Percentiles rank a stretch among this genome's conserved stretches.
Evolutionary conservation across 2,329 filamentous ascomycete species (phyloP).

Genomic region (Leptographium wingfieldii): DNA sequence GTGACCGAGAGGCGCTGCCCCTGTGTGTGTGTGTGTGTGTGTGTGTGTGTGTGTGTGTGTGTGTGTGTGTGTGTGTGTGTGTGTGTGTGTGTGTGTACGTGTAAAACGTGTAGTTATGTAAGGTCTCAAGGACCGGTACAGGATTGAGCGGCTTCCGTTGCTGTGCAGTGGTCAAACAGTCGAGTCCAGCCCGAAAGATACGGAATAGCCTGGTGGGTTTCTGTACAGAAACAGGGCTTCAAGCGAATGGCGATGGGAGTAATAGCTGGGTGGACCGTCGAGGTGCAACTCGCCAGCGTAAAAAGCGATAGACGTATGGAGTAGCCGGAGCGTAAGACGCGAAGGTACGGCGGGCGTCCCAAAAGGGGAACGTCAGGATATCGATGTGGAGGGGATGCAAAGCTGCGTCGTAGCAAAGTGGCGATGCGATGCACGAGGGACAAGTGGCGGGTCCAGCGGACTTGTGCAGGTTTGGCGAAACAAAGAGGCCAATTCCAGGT

Average conservation of each 20-base stretch:
- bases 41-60: constrained; percentile 2
- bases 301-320: neutral
- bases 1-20: constrained; percentile 12
- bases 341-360: neutral
- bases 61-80: neutral
- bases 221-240: constrained; percentile 13
- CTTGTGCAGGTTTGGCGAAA: neutral
- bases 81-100: constrained; percentile 3
- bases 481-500: neutral
- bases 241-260: constrained; percentile 13
- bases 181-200: constrained; percentile 23
- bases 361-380: neutral
- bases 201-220: neutral
- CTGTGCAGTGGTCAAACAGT: constrained; percentile 4
- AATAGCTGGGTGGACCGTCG: constrained; percentile 12
- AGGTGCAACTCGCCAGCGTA: constrained; percentile 12
- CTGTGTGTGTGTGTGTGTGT: constrained; percentile 3
- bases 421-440: neutral
- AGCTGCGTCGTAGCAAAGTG: neutral
- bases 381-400: neutral
- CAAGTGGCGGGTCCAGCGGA: neutral
- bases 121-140: neutral
- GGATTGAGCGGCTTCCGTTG: neutral
- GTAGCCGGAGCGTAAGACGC: neutral
- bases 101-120: constrained; percentile 1